Base-by-base conservation (phyloP, 2,329 filamentous ascomycete genomes). In the Hymenoscyphus infarciens region DNA sequence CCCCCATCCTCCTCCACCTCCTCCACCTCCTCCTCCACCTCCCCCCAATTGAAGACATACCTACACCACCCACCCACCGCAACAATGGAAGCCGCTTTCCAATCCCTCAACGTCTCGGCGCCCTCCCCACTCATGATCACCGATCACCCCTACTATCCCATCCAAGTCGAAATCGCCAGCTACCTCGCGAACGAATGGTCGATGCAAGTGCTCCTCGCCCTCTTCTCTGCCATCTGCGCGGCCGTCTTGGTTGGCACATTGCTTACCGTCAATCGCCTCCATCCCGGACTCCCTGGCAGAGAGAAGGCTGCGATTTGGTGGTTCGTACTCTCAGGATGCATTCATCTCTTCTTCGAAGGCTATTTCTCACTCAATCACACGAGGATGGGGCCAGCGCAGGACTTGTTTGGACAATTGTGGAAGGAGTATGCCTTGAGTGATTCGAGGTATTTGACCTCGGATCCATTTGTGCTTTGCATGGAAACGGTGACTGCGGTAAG, bases 101-200 rank as follows among this genome's bases (percentile, higher is more conserved):
- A 71, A 22, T 45, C 56, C 35, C 38, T 71, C 57, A 69, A 71
- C 55, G n/a, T 19, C n/a, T 59, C 64, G 16, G 64, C 33, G 15
- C 16, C 67, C 35, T 57, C 65, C 42, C 63, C 66, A 33, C 33
- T 60, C 52, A 65, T 65, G 59, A 67, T 68, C 61, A 70, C 67
- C 57, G 63, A 65, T 56, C 88, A 92, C 73, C 88, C 89, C 0
- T 93, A 90, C 77, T 92, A 89, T 71, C 90, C 90, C 5, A 72
- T 87, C 25, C 83, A 85, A 60, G 82, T 85, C 42, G 76, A 79
- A 19, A 83, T 94, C 63, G 76, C 81, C 2, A 82, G 80, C 64
- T 92, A 90, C 75, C 76, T 85, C 53, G 82, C 86, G 69, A 93
- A 93, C 73, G 82, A 86, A 63, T 81, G 82, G 71, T 79, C 81